Evolutionary conservation across 345 rosid species (phyloP).

Genomic region (Balakata baccata): DNA sequence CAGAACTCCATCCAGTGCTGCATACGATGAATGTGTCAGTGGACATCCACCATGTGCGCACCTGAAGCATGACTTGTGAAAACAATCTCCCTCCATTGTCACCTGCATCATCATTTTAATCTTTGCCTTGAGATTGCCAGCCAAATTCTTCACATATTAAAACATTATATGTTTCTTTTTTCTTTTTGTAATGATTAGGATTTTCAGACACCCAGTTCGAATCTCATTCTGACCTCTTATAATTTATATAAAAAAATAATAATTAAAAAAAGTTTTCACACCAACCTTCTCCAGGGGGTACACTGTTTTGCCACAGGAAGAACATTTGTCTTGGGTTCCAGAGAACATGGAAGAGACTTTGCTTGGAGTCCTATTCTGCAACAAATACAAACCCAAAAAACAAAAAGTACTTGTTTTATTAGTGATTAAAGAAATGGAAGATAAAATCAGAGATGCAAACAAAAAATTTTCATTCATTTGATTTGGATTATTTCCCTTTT

Average conservation of each 20-base stretch:
- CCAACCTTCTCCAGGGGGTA: conserved; percentile 80
- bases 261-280: background rate
- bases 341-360: conserved; percentile 68
- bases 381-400: background rate
- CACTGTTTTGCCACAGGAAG: conserved; percentile 67
- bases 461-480: too few species aligned
- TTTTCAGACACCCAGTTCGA: too few species aligned
- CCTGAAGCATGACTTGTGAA: conserved; percentile 86
- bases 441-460: too few species aligned
- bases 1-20: conserved; percentile 69
- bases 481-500: too few species aligned
- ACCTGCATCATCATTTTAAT: conserved; percentile 36
- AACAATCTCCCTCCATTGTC: conserved; percentile 76
- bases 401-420: background rate
- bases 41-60: conserved; percentile 79
- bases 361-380: conserved; percentile 68
- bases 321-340: conserved; percentile 81
- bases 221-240: too few species aligned
- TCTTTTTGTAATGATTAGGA: background rate
- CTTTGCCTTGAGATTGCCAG: too few species aligned
- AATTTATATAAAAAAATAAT: too few species aligned
- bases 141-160: too few species aligned
- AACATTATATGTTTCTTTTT: background rate
- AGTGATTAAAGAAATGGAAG: background rate
- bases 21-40: conserved; percentile 66